phyloP scores from a whole-genome alignment of 2,329 filamentous ascomycete species.

The Chalara sp. region DNA sequence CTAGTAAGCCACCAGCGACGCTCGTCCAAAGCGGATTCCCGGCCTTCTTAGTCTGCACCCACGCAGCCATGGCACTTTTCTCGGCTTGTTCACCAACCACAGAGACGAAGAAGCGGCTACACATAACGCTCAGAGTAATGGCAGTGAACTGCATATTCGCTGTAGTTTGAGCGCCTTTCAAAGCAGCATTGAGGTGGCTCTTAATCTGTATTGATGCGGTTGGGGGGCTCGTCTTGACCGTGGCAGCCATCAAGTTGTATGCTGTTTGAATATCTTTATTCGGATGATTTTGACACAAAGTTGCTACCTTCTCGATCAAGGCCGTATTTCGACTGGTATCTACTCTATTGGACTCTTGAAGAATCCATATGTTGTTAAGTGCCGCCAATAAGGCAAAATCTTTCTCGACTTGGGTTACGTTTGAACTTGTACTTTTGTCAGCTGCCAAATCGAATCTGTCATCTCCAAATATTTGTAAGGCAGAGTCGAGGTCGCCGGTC shows the following conservation, averaged over 20 bases:
- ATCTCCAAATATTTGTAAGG: conserved; percentile 60
- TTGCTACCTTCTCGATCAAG: conserved; percentile 59
- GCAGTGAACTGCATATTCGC: conserved; percentile 75
- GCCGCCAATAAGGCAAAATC: conserved; percentile 61
- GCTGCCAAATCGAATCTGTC: conserved; percentile 46
- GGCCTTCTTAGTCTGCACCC: conserved; percentile 60
- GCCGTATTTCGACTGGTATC: conserved; percentile 51
- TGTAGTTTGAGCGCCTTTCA: conserved; percentile 61
- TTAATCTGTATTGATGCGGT: conserved; percentile 72
- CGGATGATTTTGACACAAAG: conserved; percentile 60
- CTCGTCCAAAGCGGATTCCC: conserved; percentile 72
- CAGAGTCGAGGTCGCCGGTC: conserved; percentile 62
- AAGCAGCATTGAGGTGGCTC: conserved; percentile 65
- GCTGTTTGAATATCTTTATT: conserved; percentile 73
- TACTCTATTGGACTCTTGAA: conserved; percentile 53
- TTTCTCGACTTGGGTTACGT: conserved; percentile 42
- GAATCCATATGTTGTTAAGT: conserved; percentile 66
- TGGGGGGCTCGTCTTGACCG: conserved; percentile 53
- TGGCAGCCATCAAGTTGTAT: conserved; percentile 68
- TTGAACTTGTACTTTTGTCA: conserved; percentile 30
- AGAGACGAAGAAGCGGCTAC: conserved; percentile 52
- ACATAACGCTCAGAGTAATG: conserved; percentile 81
- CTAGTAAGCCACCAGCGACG: conserved; percentile 73
- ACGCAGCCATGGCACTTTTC: conserved; percentile 66
- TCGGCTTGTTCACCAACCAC: conserved; percentile 72